Base-by-base conservation (phyloP, 192 early-diverging fungal species). In the Dissophora ornata region DNA sequence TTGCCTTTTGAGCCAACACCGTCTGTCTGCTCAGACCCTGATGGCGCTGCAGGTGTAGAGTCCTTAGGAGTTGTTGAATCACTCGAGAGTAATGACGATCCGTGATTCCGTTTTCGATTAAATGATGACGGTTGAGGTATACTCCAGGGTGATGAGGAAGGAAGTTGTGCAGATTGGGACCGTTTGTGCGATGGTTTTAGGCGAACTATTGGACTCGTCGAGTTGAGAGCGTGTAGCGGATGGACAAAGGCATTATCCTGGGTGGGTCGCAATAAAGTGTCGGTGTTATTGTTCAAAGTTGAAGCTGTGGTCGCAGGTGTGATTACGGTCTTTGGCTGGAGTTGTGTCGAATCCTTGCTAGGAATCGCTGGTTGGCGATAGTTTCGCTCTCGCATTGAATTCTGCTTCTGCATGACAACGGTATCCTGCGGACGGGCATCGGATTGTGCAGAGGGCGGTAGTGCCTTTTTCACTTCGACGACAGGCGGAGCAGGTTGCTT, bases 91-190 rank as follows among this genome's bases (percentile, higher is more conserved):
- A 45, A 40, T 18, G 51, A 50, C 1, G 69, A 59, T 22, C 21
- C 36, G 3, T 13, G 24, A 24, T 25, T 4, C 13, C n/a, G 25
- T 2, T 47, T 49, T 7, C 25, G 38, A 7, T 36, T 36, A 25
- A 24, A 15, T 18, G 26, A 18, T 46, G 41, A 15, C 13, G 50
- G 30, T n/a, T 60, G 56, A 10, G 62, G 63, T 15, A 46, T 59
- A 24, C 57, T 63, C 71, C 71, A 75, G 9, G 57, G 62, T 26
- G 71, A 75, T 13, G 50, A 36, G 1, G 57, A 25, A 21, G 71
- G 71, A 28, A 75, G 57, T 15, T 75, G 71, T 3, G 71, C 71
- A 12, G 71, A 75, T 24, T 75, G 71, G 0, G 71, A 75, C 1
- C 71, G 62, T 19, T 65, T 66, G 28, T 75, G 71, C 8, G 62